Conservation (phyloP, 352 stramenopile species). For the Phytophthora sp. region DNA sequence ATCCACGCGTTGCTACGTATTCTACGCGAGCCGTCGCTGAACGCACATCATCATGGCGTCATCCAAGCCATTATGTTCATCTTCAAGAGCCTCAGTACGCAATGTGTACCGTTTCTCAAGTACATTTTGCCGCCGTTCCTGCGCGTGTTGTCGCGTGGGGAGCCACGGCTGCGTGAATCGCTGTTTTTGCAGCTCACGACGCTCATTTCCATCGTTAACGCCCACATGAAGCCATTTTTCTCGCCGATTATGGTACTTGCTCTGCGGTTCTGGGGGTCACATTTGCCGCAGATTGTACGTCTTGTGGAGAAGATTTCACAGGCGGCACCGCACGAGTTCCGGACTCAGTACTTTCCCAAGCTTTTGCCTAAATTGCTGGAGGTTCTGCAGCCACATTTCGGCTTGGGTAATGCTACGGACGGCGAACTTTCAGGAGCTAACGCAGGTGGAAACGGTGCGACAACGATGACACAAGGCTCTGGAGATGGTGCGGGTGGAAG, state of each 20-base stretch:
- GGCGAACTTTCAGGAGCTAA: conserved; percentile 32
- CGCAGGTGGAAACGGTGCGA: conserved; percentile 29
- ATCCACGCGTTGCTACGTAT: conserved; percentile 97
- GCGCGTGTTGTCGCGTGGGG: conserved; percentile 90
- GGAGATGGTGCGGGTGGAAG: conserved; percentile 18
- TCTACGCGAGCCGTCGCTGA: conserved; percentile 95
- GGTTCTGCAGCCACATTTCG: conserved; percentile 84
- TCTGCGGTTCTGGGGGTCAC: conserved; percentile 96
- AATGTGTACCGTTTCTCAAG: conserved; percentile 96
- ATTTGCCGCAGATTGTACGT: conserved; percentile 95
- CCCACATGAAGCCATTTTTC: conserved; percentile 97
- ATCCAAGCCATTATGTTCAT: conserved; percentile 99
- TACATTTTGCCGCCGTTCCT: conserved; percentile 98
- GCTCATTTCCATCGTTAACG: conserved; percentile 95
- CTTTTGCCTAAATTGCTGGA: conserved; percentile 90
- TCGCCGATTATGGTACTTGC: conserved; percentile 96
- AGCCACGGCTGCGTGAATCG: conserved; percentile 93
- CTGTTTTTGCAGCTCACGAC: conserved; percentile 97
- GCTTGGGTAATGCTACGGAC: conserved; percentile 62
- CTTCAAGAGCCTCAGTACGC: conserved; percentile 96
- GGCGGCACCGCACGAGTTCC: conserved; percentile 80
- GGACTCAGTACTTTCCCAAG: conserved; percentile 84
- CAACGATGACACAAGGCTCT: conserved; percentile 11
- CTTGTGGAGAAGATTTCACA: conserved; percentile 94
- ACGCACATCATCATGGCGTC: conserved; percentile 95